Evolutionary conservation across 2,329 filamentous ascomycete species (phyloP), one percentile per base, ranked within the genome.

Genomic region (Cladobotryum protrusum): DNA sequence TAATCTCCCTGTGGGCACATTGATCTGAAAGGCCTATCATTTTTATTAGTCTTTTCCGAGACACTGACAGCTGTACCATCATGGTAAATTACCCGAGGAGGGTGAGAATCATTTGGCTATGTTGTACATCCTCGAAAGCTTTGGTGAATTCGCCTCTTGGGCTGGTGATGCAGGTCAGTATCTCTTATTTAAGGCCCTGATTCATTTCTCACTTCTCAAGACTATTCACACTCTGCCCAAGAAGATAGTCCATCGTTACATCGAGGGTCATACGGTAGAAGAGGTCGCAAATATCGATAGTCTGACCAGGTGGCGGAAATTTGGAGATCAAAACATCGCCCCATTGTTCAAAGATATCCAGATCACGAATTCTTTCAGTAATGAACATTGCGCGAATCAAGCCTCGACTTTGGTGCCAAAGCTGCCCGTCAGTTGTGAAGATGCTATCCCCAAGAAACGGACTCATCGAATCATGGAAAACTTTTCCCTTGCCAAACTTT

Each of bases 331-430:
- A 41, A 3, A 48, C 37, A 9, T 41, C 37, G 29, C 51, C 50
- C 55, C 56, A 59, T 19, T 34, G 45, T 12, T 95, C 89, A 61
- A 95, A 91, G 50, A 85, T 83, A 45, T 89, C 77, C 52, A 96
- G 70, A 65, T 96, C 88, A 53, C 85, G 86, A 33, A 96, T 80
- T 19, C 90, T 85, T 61, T 95, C 87, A 60, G 85, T 86, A 60
- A 89, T 82, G 66, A 96, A 96, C 63, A 95, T 89, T 0, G 91
- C 90, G 2, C 90, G 79, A 54, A 96, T 83, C 52, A 96, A 74
- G 54, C 86, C 82, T 20, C 91, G 78, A 46, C 85, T 90, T 48
- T 78, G 76, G 57, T 92, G 88, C 91, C 90, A 95, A 43, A 77
- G 69, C 33, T 82, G 73, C 7, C 86, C 85, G 63, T 96, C 91